Conservation (phyloP, 345 rosid species). For the Euphorbia pulcherrima region DNA sequence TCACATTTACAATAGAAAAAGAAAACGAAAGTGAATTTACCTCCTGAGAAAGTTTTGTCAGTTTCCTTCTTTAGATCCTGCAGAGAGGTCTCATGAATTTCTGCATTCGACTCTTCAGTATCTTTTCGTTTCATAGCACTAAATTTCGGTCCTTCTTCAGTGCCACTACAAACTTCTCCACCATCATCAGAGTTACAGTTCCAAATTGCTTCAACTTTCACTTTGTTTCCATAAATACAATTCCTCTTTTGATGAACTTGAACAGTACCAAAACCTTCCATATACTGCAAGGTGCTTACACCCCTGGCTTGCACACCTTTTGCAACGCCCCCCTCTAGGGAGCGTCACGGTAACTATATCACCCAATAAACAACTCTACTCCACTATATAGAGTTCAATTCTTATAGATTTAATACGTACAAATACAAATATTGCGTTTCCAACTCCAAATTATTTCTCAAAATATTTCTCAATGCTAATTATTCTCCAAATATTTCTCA, state of each 20-base stretch:
- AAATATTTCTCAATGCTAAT: no score
- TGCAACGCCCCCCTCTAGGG: no score
- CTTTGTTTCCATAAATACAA: slow-evolving; percentile 51
- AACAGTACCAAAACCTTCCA: slow-evolving; percentile 62
- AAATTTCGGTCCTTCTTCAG: slow-evolving; percentile 19
- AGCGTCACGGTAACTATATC: no score
- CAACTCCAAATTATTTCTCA: no score
- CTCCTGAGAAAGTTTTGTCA: slow-evolving; percentile 20
- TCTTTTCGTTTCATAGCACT: slow-evolving; percentile 41
- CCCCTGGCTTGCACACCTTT: slow-evolving; percentile 41
- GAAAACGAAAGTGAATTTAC: slow-evolving; percentile 6
- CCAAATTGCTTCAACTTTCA: slow-evolving; percentile 24
- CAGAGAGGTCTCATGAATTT: slow-evolving; percentile 38
- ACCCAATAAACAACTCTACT: no score
- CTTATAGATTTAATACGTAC: no score
- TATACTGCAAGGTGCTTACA: slow-evolving; percentile 41
- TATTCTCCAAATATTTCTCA: no score
- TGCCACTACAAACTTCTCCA: slow-evolving; percentile 26
- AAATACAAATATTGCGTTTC: no score
- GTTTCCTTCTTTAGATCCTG: slow-evolving; percentile 40
- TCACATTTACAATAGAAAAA: not conserved
- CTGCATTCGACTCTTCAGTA: slow-evolving; percentile 35
- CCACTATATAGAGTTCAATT: no score
- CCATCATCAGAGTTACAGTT: slow-evolving; percentile 19
- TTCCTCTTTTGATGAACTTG: slow-evolving; percentile 59